phyloP scores from a whole-genome alignment of 768 basidiomycete genomes.

The Dioszegia hungarica region DNA sequence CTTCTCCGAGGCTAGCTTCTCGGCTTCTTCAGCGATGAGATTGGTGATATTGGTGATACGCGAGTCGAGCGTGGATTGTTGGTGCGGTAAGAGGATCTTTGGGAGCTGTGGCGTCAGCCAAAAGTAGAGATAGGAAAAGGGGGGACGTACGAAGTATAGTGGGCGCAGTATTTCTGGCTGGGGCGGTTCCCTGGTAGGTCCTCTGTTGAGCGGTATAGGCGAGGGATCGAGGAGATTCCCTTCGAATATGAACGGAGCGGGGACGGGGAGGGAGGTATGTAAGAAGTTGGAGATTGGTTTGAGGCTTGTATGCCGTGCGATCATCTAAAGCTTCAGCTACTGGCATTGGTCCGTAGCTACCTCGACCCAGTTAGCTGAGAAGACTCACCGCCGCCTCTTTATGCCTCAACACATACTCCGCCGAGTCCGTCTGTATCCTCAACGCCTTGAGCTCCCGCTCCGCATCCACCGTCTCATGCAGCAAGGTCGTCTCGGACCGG shows the following conservation, averaged over 20 bases:
- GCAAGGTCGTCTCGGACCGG: constrained; percentile 35
- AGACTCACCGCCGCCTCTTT: constrained; percentile 41
- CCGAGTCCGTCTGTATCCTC: constrained; percentile 35
- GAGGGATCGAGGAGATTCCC: constrained; percentile 34
- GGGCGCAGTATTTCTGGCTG: constrained; percentile 29
- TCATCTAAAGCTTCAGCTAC: constrained; percentile 11
- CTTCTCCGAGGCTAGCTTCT: constrained; percentile 25
- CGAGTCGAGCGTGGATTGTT: constrained; percentile 29
- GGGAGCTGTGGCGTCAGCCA: constrained; percentile 25
- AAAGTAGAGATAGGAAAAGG: background rate
- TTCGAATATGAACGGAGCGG: constrained; percentile 23
- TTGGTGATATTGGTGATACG: constrained; percentile 34
- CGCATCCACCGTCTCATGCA: constrained; percentile 40
- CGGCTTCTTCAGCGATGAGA: constrained; percentile 29
- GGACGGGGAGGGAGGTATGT: constrained; percentile 32
- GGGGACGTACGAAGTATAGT: constrained; percentile 40
- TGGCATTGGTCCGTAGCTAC: too few species aligned
- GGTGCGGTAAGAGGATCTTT: constrained; percentile 39
- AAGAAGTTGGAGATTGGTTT: constrained; percentile 38
- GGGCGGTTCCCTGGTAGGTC: constrained; percentile 32
- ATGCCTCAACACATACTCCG: constrained; percentile 35
- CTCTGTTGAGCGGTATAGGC: constrained; percentile 39
- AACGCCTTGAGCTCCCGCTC: constrained; percentile 42
- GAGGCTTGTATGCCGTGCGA: constrained; percentile 37
- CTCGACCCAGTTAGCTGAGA: background rate